Conservation (phyloP, 805 yeast species). For the Ogataea sp. region DNA sequence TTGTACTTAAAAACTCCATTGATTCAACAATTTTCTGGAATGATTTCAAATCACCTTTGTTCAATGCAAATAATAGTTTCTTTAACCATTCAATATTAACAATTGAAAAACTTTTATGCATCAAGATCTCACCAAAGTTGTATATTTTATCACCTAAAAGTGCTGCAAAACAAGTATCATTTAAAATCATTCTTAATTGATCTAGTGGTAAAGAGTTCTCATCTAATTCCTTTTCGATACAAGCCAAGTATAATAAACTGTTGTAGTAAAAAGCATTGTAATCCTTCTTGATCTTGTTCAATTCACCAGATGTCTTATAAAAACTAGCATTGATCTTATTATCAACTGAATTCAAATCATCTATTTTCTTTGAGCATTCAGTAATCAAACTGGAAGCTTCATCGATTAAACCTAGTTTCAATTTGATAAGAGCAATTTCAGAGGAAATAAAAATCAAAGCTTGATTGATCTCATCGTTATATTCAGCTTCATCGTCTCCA, state of each 20-base stretch:
- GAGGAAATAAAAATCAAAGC: constrained; percentile 53
- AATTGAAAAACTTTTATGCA: constrained; percentile 69
- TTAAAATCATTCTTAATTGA: constrained; percentile 36
- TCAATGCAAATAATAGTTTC: constrained; percentile 60
- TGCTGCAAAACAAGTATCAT: constrained; percentile 80
- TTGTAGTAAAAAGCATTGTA: constrained; percentile 77
- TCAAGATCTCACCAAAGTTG: constrained; percentile 90
- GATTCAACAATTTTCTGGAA: constrained; percentile 39
- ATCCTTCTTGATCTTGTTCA: constrained; percentile 66
- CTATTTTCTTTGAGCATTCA: constrained; percentile 48
- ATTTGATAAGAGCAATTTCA: constrained; percentile 67
- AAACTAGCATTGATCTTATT: constrained; percentile 71
- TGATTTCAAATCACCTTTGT: constrained; percentile 64
- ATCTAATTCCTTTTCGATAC: constrained; percentile 40
- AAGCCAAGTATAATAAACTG: constrained; percentile 74
- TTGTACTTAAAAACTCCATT: constrained; percentile 6
- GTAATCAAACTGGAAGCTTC: constrained; percentile 67
- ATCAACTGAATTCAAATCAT: constrained; percentile 46
- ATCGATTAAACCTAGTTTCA: constrained; percentile 42
- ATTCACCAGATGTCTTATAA: constrained; percentile 72
- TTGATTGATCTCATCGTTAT: constrained; percentile 29
- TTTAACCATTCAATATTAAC: constrained; percentile 56
- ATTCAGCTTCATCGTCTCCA: constrained; percentile 21
- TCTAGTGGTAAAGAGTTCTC: constrained; percentile 26
- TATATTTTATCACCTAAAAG: constrained; percentile 85